Conservation (phyloP, 176 grass and related monocot species). For the Eleusine coracana region DNA sequence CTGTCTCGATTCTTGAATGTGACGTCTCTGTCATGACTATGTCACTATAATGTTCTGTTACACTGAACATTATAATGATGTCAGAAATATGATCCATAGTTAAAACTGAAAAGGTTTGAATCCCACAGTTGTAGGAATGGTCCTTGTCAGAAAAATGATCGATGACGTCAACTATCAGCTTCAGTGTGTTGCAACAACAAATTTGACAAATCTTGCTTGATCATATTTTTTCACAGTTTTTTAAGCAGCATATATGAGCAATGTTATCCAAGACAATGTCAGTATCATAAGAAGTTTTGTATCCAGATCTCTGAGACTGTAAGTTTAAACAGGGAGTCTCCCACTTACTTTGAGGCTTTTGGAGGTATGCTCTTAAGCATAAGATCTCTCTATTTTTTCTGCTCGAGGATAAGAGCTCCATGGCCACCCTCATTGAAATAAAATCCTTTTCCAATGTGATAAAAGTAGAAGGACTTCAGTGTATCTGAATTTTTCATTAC, state of each 20-base stretch:
- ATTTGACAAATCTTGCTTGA: slow-evolving; percentile 11
- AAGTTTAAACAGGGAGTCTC: slow-evolving; percentile 10
- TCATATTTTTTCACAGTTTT: not conserved
- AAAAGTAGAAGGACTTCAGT: not conserved
- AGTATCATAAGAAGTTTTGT: not conserved
- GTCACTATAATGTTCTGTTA: slow-evolving; percentile 24
- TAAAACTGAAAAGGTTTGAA: slow-evolving; percentile 35
- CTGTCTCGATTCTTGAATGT: not conserved
- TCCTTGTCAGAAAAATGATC: slow-evolving; percentile 19
- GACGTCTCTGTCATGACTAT: slow-evolving; percentile 24
- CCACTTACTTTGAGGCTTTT: not conserved
- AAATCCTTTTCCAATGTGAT: not conserved
- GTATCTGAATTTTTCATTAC: not conserved
- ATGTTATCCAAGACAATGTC: not conserved
- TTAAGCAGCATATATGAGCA: not conserved
- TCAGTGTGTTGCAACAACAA: not conserved
- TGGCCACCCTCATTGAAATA: not conserved
- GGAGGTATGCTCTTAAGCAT: slow-evolving; percentile 12
- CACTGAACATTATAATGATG: not conserved
- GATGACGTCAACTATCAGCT: not conserved
- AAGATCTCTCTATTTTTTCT: not conserved
- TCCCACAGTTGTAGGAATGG: not conserved
- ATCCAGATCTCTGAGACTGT: not conserved
- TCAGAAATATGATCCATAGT: not conserved
- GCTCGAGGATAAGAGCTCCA: not conserved